Percentiles rank a stretch among this genome's conserved stretches.
Conservation (phyloP, 2,329 filamentous ascomycete species). For the Sclerotiophoma versabilis region DNA sequence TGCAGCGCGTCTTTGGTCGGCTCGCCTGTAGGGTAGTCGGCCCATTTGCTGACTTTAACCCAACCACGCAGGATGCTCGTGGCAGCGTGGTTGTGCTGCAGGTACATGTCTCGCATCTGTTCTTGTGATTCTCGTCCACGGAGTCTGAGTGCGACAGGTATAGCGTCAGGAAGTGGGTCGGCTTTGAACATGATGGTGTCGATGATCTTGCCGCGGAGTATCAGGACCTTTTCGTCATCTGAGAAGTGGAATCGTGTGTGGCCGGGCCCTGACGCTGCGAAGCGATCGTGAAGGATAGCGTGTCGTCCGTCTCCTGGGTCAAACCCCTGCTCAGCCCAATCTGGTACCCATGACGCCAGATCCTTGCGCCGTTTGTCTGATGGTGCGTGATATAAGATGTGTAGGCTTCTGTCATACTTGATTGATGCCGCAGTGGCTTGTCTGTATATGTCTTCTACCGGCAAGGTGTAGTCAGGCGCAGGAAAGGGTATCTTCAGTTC, state of each 20-base stretch:
- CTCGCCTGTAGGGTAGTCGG: slow-evolving; percentile 6
- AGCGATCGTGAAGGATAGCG: not conserved
- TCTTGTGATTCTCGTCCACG: not conserved
- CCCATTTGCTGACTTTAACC: slow-evolving; percentile 9
- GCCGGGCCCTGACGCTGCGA: not conserved
- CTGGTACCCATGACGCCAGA: slow-evolving; percentile 10
- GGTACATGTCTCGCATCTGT: not conserved
- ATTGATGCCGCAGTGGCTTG: slow-evolving; percentile 1
- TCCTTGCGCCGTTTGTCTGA: not conserved
- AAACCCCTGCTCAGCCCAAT: slow-evolving; percentile 5
- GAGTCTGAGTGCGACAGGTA: not conserved
- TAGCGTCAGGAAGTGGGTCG: not conserved
- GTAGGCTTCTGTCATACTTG: slow-evolving; percentile 5
- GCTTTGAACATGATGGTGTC: not conserved
- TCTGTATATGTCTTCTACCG: slow-evolving; percentile 8
- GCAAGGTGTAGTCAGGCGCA: slow-evolving; percentile 3
- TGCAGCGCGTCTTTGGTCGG: slow-evolving; percentile 4
- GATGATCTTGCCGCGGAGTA: not conserved
- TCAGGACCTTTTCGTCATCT: not conserved
- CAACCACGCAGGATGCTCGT: not conserved
- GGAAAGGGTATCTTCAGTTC: slow-evolving; percentile 6
- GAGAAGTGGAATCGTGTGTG: not conserved
- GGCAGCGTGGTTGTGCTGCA: not conserved
- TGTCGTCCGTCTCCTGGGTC: not conserved
- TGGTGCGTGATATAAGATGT: slow-evolving; percentile 3